Evolutionary conservation across 129 eudicot species (phyloP), one percentile per base, ranked within the genome.

Genomic region (Artemisia argyi): DNA sequence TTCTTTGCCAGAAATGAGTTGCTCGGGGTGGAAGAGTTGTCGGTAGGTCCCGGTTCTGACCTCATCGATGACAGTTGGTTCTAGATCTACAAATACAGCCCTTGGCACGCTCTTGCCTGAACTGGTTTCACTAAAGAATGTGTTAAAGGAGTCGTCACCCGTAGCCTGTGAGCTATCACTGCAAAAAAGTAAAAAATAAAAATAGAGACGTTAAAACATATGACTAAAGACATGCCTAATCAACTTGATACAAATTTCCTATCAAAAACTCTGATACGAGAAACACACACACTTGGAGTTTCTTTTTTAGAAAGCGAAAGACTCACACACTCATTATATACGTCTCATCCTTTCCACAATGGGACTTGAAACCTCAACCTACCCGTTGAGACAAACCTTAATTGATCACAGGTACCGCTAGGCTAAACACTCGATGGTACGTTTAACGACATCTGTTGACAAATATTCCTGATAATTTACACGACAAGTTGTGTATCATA

Each of bases 11-110:
- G 73, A 66, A 35, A 76, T 76, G 72, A 76, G 80, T 61, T 76
- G 80, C 30, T 76, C 80, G 2, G 80, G 80, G 74, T 76, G 80
- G 42, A 76, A 76, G 39, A 76, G 73, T 57, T 76, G 74, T 39
- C 80, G 59, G 54, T 76, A 76, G 8, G 74, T 47, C n/a, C 80
- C 80, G 1, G 75, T 68, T 32, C 80, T 47, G 13, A 77, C 71
- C 53, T 77, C 81, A 57, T 77, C 76, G 8, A 77, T 77, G 39
- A 77, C 81, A 15, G 76, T 77, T 4, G 81, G 81, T 71, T 77
- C 81, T 0, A 77, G 81, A 77, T 77, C 81, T 1, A 77, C 70
- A 49, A 77, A 77, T 19, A 77, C 68, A 1, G 81, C 81, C 30
- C 81, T 51, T 28, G 81, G 81, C 19, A 77, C 81, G 17, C 69